Base-by-base conservation (phyloP, 1,139 yeast genomes). In the Suhomyces coccinellae region DNA sequence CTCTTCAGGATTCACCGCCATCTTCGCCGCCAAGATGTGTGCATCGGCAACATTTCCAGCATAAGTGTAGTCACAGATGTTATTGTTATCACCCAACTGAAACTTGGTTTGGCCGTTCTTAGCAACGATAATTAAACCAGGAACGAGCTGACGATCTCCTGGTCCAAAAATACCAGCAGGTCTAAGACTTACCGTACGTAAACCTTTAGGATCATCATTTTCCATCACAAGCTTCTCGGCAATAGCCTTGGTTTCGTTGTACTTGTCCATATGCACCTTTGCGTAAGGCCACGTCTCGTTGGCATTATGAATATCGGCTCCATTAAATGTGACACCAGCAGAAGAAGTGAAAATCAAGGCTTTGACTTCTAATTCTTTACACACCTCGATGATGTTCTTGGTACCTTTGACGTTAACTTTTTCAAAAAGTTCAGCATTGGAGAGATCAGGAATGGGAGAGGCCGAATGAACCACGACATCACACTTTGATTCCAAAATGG, bases 11-110 rank as follows among this genome's bases (percentile, higher is more conserved):
- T 75, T 71, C 43, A 89, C 66, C 15, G 91, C 67, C 65, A 83
- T 83, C 56, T 85, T 73, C 2, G 97, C 95, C 1, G 98, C 99
- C 44, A 93, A 72, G 9, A 93, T 90, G 65, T 95, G 99, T 6
- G 97, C 85, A 67, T 90, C 96, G 0, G 99, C 99, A 17, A 95
- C 98, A 65, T 95, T 95, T n/a, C 97, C 98, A n/a, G 87, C 99
- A 59, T 90, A 95, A 0, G 98, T 90, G 86, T 96, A 90, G 63
- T 95, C 99, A 59, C 93, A 95, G 48, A 95, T 69, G 61, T 93
- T 93, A 63, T 87, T 82, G 66, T 95, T 95, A 63, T 88, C 93
- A 52, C 99, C 99, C 41, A 95, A 75, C 66, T 95, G 99, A 65
- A 88, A 89, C 64, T 86, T 87, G 30, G 93, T 86, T 64, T 93